phyloP scores from a whole-genome alignment of 805 yeast species.

The Suhomyces kilbournensis region DNA sequence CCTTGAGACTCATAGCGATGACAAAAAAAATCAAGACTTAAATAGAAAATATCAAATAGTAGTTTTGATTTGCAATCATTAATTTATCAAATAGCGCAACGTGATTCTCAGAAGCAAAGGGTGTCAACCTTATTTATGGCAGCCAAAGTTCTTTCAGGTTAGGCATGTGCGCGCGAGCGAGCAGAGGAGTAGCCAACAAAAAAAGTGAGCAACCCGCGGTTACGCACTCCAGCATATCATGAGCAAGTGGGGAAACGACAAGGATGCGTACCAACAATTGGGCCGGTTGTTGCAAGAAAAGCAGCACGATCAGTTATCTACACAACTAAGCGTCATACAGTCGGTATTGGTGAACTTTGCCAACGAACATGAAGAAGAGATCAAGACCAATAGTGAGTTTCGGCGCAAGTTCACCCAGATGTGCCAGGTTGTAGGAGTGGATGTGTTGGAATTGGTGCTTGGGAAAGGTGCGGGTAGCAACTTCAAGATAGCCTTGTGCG shows the following conservation, averaged over 20 bases:
- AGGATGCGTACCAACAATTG: constrained; percentile 39
- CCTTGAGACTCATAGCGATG: not conserved
- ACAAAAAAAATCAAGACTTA: too few relatives aligned
- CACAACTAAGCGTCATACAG: constrained; percentile 76
- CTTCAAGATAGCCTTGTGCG: constrained; percentile 64
- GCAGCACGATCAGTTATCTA: constrained; percentile 59
- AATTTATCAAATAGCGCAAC: not conserved
- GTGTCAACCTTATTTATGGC: not conserved
- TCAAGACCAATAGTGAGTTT: constrained; percentile 60
- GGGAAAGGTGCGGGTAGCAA: constrained; percentile 42
- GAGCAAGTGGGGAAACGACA: constrained; percentile 2
- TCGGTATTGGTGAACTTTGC: constrained; percentile 75
- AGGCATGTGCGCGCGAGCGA: not conserved
- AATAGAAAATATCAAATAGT: not conserved
- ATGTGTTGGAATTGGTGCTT: constrained; percentile 53
- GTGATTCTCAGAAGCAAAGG: not conserved
- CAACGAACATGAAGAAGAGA: constrained; percentile 63
- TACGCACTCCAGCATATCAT: not conserved
- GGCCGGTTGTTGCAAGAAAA: constrained; percentile 49
- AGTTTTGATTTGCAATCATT: not conserved
- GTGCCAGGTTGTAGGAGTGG: constrained; percentile 80
- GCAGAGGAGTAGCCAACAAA: not conserved
- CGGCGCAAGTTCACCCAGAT: constrained; percentile 70
- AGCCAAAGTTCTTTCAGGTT: not conserved
- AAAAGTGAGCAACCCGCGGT: not conserved